These are phyloP conservation scores for Aspergillus bombycis DNA, from an alignment of 2,329 filamentous ascomycete genomes.

Conservation along the genomic window DNA sequence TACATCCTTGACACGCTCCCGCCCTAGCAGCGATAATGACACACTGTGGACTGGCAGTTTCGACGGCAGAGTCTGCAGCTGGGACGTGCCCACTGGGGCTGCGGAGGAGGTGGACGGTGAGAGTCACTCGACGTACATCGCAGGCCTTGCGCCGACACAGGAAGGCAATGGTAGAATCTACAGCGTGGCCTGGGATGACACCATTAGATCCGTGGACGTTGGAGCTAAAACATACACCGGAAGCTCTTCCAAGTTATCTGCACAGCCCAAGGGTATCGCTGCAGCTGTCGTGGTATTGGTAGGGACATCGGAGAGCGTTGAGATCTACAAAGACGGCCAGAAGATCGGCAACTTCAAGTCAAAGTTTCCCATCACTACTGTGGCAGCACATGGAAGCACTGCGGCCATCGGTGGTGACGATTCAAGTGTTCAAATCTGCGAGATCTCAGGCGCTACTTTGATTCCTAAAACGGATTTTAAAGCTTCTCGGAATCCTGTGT, in stretches of 20 bases:
- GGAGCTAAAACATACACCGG: constrained; percentile 76
- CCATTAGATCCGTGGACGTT: constrained; percentile 76
- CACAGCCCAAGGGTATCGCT: constrained; percentile 77
- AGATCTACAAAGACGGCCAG: constrained; percentile 60
- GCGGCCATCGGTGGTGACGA: constrained; percentile 78
- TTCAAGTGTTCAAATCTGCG: constrained; percentile 76
- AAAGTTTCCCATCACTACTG: constrained; percentile 67
- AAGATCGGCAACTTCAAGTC: constrained; percentile 65
- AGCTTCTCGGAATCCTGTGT: constrained; percentile 72
- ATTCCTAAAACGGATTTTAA: constrained; percentile 61
- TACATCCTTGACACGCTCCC: constrained; percentile 69
- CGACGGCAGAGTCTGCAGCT: constrained; percentile 82
- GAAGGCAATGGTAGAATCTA: constrained; percentile 65
- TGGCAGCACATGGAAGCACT: constrained; percentile 68
- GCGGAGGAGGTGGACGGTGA: constrained; percentile 77
- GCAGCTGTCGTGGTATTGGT: constrained; percentile 60
- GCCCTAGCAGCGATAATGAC: constrained; percentile 51
- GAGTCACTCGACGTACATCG: constrained; percentile 82
- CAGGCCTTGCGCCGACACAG: constrained; percentile 67
- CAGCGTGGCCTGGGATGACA: constrained; percentile 94
- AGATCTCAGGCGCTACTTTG: constrained; percentile 59
- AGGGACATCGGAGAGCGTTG: constrained; percentile 62
- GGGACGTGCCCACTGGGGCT: constrained; percentile 73
- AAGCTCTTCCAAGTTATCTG: constrained; percentile 66
- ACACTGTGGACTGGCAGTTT: constrained; percentile 89